Base-by-base conservation (phyloP, 192 early-diverging fungal species). In the Coemansia sp. region DNA sequence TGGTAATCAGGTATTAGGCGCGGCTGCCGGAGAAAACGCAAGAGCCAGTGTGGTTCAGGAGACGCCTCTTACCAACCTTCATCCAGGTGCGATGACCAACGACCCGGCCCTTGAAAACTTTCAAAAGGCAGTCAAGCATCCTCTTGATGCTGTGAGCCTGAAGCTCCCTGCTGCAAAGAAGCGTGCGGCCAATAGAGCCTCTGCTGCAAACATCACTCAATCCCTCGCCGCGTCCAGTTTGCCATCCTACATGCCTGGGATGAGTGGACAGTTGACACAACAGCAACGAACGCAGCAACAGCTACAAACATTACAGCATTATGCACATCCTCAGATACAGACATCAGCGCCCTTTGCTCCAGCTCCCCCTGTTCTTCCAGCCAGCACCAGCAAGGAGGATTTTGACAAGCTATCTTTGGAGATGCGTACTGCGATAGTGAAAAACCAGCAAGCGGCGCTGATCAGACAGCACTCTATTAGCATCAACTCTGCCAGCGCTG, bases 61-160 rank as follows among this genome's bases (percentile, higher is more conserved):
- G 54, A 69, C 78, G n/a, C 78, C 70, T 19, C 46, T 75, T 35
- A 75, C 73, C 1, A 81, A 81, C 38, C 70, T 81, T 69, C 78
- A 81, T 48, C 78, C 78, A 7, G 64, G 64, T 34, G 69, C 78
- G 11, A 50, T 74, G 19, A 82, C 79, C 2, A 66, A 65, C 13
- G 79, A 76, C 15, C 79, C 79, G 3, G 63, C 75, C 25, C 62
- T 76, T 19, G 79, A 76, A 42, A 63, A 67, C 53, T 82, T 82
- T 42, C 71, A 76, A 41, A 69, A 70, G 53, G 79, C 79, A 1
- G 79, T 76, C 32, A 82, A 82, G 62, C 79, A 82, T 22, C 79
- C 74, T 54, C 64, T 81, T 48, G 79, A 81, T 34, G 65, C 70
- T 0, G 67, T 40, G 20, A 81, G 57, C 29, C 74, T 81, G 35